Evolutionary conservation across 495 filamentous ascomycete species (phyloP).

Genomic region (Aspergillus carlsbadensis): DNA sequence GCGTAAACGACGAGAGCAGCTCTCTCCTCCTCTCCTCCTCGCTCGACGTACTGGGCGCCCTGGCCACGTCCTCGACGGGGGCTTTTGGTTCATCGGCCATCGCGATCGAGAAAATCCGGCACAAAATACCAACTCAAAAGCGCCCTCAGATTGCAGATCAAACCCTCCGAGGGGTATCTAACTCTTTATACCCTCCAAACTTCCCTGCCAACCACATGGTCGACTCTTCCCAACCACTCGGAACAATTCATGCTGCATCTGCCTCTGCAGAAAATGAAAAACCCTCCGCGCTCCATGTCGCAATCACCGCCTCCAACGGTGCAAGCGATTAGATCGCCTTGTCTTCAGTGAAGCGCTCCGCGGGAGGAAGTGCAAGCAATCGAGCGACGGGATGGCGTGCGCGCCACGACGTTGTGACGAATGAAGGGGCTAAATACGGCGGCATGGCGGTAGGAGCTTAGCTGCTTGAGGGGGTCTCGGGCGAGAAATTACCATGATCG

Average conservation of each 20-base stretch:
- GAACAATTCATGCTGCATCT: no score
- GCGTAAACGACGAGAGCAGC: constrained; percentile 22
- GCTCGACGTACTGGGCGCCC: not conserved
- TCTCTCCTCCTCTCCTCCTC: constrained; percentile 5
- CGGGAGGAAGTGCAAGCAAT: not conserved
- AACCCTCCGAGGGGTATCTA: no score
- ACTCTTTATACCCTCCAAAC: not conserved
- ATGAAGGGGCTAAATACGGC: no score
- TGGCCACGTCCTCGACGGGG: not conserved
- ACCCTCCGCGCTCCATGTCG: not conserved
- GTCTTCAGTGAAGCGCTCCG: not conserved
- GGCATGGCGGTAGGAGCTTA: no score
- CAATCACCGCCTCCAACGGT: constrained; percentile 5
- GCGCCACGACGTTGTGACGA: not conserved
- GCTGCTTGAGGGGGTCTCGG: no score
- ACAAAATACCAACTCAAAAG: not conserved
- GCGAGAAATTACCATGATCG: no score
- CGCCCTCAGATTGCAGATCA: not conserved
- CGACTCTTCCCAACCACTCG: no score
- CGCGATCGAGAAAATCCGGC: not conserved
- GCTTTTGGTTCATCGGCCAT: not conserved
- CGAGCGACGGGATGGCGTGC: constrained; percentile 11
- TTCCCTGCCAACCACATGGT: no score
- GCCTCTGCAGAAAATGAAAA: no score
- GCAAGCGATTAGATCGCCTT: not conserved